Conservation (phyloP, 2,329 filamentous ascomycete species). For the Chalaropsis ovoidea region DNA sequence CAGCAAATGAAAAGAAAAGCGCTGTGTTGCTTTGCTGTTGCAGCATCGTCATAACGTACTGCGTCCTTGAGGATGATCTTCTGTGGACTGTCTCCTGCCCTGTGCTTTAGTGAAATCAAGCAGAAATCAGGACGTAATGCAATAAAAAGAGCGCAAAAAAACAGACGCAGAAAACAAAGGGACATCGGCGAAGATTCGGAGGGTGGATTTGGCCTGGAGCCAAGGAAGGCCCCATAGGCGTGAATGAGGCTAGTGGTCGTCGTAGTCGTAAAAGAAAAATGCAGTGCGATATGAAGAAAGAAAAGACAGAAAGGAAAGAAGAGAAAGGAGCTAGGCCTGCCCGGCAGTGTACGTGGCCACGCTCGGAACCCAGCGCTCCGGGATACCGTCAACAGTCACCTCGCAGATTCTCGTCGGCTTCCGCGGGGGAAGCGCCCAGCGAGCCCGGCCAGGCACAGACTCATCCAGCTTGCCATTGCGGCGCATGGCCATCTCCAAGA, state of each 20-base stretch:
- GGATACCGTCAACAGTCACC: conserved; percentile 48
- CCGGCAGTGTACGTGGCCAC: background rate
- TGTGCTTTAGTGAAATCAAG: conserved; percentile 12
- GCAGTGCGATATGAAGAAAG: background rate
- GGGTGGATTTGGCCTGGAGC: background rate
- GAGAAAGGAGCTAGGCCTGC: background rate
- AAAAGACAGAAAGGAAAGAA: background rate
- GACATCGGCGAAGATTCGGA: background rate
- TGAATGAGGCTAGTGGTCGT: background rate
- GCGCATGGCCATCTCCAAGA: conserved; percentile 64
- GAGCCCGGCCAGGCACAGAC: conserved; percentile 55
- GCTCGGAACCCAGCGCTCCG: conserved; percentile 44
- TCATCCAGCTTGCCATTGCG: conserved; percentile 56
- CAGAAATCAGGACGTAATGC: conserved; percentile 17
- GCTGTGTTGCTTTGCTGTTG: conserved; percentile 16
- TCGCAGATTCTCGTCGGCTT: conserved; percentile 47
- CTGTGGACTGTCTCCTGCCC: conserved; percentile 7
- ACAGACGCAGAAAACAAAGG: background rate
- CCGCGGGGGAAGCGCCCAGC: conserved; percentile 57
- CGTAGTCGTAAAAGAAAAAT: conserved; percentile 14
- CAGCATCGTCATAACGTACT: conserved; percentile 6
- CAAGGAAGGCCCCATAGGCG: background rate
- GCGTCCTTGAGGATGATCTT: conserved; percentile 13
- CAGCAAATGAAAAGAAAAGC: background rate
- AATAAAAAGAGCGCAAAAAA: background rate